These are phyloP conservation scores for Stemphylium vesicarium DNA, from an alignment of 2,329 filamentous ascomycete species.

Conservation along the genomic window DNA sequence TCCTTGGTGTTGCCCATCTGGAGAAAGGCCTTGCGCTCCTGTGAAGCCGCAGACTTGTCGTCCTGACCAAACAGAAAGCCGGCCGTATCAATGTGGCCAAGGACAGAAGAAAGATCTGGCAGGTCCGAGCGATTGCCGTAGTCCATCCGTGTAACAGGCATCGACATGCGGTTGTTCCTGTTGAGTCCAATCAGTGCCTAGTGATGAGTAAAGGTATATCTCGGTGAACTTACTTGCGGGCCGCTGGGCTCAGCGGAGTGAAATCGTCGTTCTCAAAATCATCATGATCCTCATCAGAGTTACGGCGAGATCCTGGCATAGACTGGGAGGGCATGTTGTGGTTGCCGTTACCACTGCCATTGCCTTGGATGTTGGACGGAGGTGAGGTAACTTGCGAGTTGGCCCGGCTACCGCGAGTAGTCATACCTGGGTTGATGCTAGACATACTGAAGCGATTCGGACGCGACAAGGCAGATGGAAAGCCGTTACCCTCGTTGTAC, in stretches of 20 bases:
- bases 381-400: constrained; percentile 83
- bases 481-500: constrained; percentile 79
- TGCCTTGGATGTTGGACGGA: constrained; percentile 56
- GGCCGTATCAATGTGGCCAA: constrained; percentile 85
- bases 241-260: constrained; percentile 41
- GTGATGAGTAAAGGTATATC: constrained; percentile 11
- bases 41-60: constrained; percentile 65
- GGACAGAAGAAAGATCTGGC: constrained; percentile 55
- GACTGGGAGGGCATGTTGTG: constrained; percentile 80
- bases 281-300: constrained; percentile 86
- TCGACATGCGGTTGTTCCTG: constrained; percentile 88
- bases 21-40: constrained; percentile 72
- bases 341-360: constrained; percentile 37
- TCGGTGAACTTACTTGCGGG: constrained; percentile 43
- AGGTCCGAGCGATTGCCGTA: constrained; percentile 64
- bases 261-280: constrained; percentile 78
- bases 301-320: constrained; percentile 82
- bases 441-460: constrained; percentile 89
- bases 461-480: constrained; percentile 79
- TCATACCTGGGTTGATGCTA: constrained; percentile 70
- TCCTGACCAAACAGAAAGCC: constrained; percentile 81
- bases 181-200: constrained; percentile 18
- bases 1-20: constrained; percentile 78
- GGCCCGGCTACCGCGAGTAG: constrained; percentile 72
- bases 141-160: constrained; percentile 80